phyloP scores from a whole-genome alignment of 2,329 filamentous ascomycete genomes.

The Pseudogymnoascus sp. region DNA sequence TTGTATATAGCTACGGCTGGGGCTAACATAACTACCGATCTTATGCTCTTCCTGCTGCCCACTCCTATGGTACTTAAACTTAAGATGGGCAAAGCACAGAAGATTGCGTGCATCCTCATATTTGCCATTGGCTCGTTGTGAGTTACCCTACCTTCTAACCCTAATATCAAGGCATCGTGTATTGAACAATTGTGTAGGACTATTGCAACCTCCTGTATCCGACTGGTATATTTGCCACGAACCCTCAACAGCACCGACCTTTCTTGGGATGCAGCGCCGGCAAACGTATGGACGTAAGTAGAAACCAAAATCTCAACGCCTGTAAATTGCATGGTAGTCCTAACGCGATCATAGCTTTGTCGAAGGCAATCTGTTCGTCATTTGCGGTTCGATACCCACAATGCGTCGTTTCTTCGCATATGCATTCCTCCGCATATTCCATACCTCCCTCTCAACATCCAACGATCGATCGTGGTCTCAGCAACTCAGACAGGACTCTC shows the following conservation, averaged over 20 bases:
- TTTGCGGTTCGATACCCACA: conserved; percentile 34
- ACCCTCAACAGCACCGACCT: conserved; percentile 23
- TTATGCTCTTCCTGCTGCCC: conserved; percentile 38
- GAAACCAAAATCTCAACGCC: not conserved
- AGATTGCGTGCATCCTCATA: conserved; percentile 35
- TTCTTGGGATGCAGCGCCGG: conserved; percentile 25
- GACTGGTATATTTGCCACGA: conserved; percentile 23
- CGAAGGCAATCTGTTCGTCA: conserved; percentile 34
- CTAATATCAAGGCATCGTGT: not conserved
- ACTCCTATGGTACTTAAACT: conserved; percentile 38
- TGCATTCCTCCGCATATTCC: conserved; percentile 28
- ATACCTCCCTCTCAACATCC: not conserved
- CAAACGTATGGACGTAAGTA: conserved; percentile 26
- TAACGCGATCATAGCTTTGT: conserved; percentile 24
- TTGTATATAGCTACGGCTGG: conserved; percentile 41
- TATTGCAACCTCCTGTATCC: conserved; percentile 27
- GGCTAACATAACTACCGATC: conserved; percentile 39
- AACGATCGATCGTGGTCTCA: not conserved
- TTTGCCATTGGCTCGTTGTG: conserved; percentile 38
- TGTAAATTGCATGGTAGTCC: not conserved
- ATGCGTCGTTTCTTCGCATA: conserved; percentile 33
- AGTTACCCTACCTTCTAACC: conserved; percentile 13
- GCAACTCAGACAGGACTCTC: no score
- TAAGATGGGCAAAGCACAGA: conserved; percentile 38
- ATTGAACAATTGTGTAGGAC: conserved; percentile 21